A percentile compares a stretch with the other conserved stretches of the same genome.
Evolutionary conservation across 805 yeast genomes (phyloP).

Genomic region (Yarrowia sp.): DNA sequence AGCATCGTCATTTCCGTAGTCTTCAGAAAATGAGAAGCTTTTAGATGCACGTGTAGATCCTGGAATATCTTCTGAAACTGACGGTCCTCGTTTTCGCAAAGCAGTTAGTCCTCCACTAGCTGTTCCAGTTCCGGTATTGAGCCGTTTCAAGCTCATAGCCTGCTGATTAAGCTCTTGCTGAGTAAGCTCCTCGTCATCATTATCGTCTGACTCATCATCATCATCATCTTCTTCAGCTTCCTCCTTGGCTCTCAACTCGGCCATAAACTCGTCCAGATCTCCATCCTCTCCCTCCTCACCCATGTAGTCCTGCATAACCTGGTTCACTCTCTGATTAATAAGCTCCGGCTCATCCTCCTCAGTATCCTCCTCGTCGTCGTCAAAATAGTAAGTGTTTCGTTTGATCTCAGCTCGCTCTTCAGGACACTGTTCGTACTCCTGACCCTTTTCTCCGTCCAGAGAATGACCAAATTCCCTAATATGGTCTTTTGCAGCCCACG

Average conservation of each 20-base stretch:
- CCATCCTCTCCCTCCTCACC: background rate
- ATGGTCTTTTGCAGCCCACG: slow-evolving; percentile 30
- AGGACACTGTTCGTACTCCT: slow-evolving; percentile 10
- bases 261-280: background rate
- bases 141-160: background rate
- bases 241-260: background rate
- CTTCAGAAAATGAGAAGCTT: slow-evolving; percentile 19
- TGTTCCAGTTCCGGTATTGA: background rate
- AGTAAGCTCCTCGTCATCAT: background rate
- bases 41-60: background rate
- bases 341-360: background rate
- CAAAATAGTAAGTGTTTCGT: slow-evolving; percentile 45
- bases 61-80: background rate
- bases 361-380: slow-evolving; percentile 1
- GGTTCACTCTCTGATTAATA: background rate
- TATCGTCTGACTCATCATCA: background rate
- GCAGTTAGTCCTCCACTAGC: background rate
- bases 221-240: background rate
- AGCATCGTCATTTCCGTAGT: slow-evolving; percentile 6
- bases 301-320: slow-evolving; percentile 1
- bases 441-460: background rate
- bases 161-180: background rate
- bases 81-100: background rate
- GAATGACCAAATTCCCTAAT: slow-evolving; percentile 11
- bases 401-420: slow-evolving; percentile 33